Evolutionary conservation across 441 rosid species (phyloP), one percentile per base, ranked within the genome.

Genomic region (Eutrema salsugineum): DNA sequence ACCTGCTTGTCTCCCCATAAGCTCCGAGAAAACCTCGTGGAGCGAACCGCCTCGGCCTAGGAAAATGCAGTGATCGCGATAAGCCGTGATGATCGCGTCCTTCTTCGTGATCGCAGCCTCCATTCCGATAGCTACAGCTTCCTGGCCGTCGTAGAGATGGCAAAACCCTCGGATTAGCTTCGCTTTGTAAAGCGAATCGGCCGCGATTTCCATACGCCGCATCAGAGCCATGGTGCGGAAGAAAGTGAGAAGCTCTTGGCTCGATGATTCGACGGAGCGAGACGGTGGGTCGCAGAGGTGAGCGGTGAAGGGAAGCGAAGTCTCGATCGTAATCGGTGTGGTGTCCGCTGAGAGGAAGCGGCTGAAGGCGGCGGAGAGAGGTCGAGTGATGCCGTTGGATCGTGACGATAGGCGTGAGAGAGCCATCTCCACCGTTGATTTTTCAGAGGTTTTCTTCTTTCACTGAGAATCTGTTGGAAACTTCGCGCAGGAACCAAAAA

Each of bases 171-270:
- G 95, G 78, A 93, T 88, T 55, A 90, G 93, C 75, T 93, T 93
- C n/a, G 97, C 87, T 81, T 93, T 93, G 87, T 93, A 93, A 48
- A 93, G 95, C 17, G 97, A 90, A 67, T 93, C 97, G 49, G 98
- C 86, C 1, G 98, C 95, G 73, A 93, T 90, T 84, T 93, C 95
- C 93, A 89, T 85, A 11, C 98, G 86, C 6, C 98, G 91, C 98
- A 90, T 92, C 68, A 68, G 15, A n/a, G 93, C 90, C 96, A 92
- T 87, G 73, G 68, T 72, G n/a, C 85, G 84, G 88, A 88, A 92
- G 87, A 90, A 90, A 61, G 86, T 24, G 17, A 87, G 71, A 36
- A 92, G 94, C 78, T 90, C 98, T 24, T 75, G 67, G 0, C 83
- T 38, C 6, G 72, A 73, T 30, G 94, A 88, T 48, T 85, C 88